These are phyloP conservation scores for Mycocentrospora acerina DNA, from an alignment of 2,329 filamentous ascomycete species.

Conservation along the genomic window DNA sequence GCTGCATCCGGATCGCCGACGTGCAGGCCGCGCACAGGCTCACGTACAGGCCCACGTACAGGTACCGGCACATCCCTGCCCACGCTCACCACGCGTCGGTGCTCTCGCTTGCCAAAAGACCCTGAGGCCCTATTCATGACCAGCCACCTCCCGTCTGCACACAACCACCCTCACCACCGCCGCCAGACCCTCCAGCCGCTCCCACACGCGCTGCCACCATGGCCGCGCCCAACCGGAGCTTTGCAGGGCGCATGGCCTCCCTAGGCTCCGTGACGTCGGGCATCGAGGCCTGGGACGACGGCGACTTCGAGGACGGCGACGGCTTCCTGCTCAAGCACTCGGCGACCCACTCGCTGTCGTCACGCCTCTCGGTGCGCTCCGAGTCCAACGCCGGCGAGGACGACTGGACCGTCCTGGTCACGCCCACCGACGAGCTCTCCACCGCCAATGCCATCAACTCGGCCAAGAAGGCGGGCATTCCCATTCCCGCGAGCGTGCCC, in stretches of 20 bases:
- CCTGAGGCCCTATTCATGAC: background rate
- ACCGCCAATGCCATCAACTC: slow-evolving; percentile 78
- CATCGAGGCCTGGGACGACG: slow-evolving; percentile 68
- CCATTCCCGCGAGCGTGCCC: slow-evolving; percentile 82
- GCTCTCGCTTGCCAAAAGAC: too few relatives aligned
- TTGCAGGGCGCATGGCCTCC: slow-evolving; percentile 42
- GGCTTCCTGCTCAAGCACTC: slow-evolving; percentile 74
- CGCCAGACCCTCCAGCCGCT: too few relatives aligned
- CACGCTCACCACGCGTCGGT: too few relatives aligned
- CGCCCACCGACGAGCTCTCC: slow-evolving; percentile 80
- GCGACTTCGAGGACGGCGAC: slow-evolving; percentile 47
- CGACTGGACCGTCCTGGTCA: slow-evolving; percentile 82
- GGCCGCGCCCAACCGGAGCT: slow-evolving; percentile 39
- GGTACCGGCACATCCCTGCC: too few relatives aligned
- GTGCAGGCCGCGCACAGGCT: too few relatives aligned
- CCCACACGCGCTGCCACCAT: slow-evolving; percentile 30
- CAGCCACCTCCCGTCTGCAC: slow-evolving; percentile 8
- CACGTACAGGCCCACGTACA: too few relatives aligned
- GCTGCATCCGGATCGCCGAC: too few relatives aligned
- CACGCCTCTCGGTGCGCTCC: slow-evolving; percentile 78
- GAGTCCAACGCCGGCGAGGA: slow-evolving; percentile 77
- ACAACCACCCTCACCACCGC: slow-evolving; percentile 12
- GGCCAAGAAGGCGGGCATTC: slow-evolving; percentile 85
- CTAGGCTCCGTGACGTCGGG: slow-evolving; percentile 58
- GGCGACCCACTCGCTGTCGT: slow-evolving; percentile 73